These are phyloP conservation scores for Zizania latifolia DNA, from an alignment of 176 grass and related monocot species.

Conservation along the genomic window DNA sequence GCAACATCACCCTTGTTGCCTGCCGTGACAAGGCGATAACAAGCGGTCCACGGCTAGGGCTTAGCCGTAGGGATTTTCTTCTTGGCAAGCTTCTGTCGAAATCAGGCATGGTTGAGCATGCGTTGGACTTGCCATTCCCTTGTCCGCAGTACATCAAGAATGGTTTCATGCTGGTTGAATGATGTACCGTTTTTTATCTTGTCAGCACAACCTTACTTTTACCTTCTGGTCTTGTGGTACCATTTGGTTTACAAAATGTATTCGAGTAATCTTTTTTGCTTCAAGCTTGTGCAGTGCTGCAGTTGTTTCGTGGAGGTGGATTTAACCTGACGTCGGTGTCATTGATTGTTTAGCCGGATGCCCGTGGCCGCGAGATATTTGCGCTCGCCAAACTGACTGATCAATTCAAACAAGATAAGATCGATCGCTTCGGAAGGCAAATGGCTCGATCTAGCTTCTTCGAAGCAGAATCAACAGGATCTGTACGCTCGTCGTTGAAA, in stretches of 20 bases:
- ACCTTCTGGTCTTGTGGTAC: no score
- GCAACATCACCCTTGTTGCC: conserved; percentile 76
- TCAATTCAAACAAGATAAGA: not conserved
- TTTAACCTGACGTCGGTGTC: conserved; percentile 20
- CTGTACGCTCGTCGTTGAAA: no score
- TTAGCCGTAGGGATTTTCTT: conserved; percentile 29
- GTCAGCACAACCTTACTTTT: no score
- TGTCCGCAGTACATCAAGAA: conserved; percentile 70
- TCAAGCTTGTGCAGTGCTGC: not conserved
- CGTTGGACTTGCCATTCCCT: conserved; percentile 55
- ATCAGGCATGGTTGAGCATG: conserved; percentile 37
- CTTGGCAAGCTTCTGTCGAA: conserved; percentile 56
- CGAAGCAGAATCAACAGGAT: not conserved
- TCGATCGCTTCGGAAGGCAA: no score
- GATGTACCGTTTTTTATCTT: conserved; percentile 15
- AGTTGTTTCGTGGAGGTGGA: conserved; percentile 27
- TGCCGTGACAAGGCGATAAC: conserved; percentile 31
- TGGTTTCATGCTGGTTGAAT: conserved; percentile 55
- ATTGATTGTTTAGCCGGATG: not conserved
- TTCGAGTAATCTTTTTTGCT: not conserved
- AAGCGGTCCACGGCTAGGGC: not conserved
- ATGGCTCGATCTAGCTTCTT: not conserved
- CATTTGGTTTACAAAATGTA: not conserved
- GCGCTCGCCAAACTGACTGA: not conserved
- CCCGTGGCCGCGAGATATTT: conserved; percentile 13